Evolutionary conservation across 371 early-diverging fungal species (phyloP).

Genomic region (Umbelopsis sp.): DNA sequence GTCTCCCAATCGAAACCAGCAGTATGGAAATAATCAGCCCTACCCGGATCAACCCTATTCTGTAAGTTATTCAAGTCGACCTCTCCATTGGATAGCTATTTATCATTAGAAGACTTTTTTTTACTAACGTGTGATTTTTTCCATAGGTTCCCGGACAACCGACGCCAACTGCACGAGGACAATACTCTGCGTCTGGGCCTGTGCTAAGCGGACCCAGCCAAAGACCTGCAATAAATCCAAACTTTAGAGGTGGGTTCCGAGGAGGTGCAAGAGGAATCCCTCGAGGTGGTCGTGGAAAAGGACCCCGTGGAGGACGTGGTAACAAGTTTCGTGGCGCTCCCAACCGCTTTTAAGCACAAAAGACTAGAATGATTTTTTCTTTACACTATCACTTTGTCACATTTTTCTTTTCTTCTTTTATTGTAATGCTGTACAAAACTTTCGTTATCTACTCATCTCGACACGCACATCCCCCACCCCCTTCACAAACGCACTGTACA

Average conservation of each 20-base stretch:
- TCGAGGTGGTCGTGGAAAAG: conserved; percentile 4
- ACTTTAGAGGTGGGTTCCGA: conserved; percentile 13
- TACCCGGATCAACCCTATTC: not conserved
- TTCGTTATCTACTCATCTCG: not conserved
- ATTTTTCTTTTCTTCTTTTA: not conserved
- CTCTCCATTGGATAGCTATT: not conserved
- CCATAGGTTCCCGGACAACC: not conserved
- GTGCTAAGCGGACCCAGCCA: not conserved
- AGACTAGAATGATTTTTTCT: not conserved
- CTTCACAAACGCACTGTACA: not conserved
- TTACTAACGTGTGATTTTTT: not conserved
- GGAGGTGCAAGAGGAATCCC: conserved; percentile 9
- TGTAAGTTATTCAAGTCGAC: not conserved
- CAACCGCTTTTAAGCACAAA: not conserved
- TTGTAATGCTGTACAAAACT: not conserved
- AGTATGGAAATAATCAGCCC: not conserved
- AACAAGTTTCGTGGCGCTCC: conserved; percentile 9
- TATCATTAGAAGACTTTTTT: not conserved
- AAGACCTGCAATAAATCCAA: conserved; percentile 5
- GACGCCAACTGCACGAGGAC: not conserved
- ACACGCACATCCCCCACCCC: not conserved
- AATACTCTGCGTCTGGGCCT: conserved; percentile 1
- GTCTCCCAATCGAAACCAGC: not conserved
- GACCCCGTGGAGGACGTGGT: conserved; percentile 6
- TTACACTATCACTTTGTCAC: not conserved